Percentiles rank a stretch among this genome's conserved stretches.
phyloP scores from a whole-genome alignment of 768 basidiomycete genomes.

The Pulveroboletus frians region DNA sequence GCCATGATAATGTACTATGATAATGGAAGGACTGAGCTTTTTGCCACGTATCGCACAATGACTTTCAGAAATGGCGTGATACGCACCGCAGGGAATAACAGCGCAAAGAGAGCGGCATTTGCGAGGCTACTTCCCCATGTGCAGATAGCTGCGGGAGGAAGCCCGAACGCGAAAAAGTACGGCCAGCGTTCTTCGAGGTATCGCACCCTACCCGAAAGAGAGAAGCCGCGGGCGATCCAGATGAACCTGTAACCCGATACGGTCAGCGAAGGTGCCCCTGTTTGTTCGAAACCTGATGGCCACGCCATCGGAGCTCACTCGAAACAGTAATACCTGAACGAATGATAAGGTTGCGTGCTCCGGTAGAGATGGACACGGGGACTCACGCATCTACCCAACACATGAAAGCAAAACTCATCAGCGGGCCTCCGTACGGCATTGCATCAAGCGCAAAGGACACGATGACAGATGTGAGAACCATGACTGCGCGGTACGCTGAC shows the following conservation, averaged over 20 bases:
- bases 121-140: conserved; percentile 69
- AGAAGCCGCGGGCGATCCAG: conserved; percentile 71
- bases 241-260: conserved; percentile 48
- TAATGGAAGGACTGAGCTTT: conserved; percentile 3
- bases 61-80: neutral
- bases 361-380: neutral
- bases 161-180: conserved; percentile 83
- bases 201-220: conserved; percentile 61
- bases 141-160: conserved; percentile 70
- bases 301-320: conserved; percentile 48
- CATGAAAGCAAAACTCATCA: conserved; percentile 62
- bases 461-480: conserved; percentile 72
- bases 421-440: conserved; percentile 61
- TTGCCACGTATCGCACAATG: neutral
- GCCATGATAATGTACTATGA: conserved; percentile 79
- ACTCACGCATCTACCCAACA: conserved; percentile 89
- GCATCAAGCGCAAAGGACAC: conserved; percentile 60
- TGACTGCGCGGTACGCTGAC: conserved; percentile 75
- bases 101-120: conserved; percentile 78
- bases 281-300: neutral
- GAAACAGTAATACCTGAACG: conserved; percentile 80
- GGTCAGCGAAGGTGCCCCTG: conserved; percentile 11
- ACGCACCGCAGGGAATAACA: conserved; percentile 74
- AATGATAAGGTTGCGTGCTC: conserved; percentile 2
- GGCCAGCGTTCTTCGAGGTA: conserved; percentile 87